phyloP scores from a whole-genome alignment of 2,329 filamentous ascomycete genomes.

The Exserohilum turcica region DNA sequence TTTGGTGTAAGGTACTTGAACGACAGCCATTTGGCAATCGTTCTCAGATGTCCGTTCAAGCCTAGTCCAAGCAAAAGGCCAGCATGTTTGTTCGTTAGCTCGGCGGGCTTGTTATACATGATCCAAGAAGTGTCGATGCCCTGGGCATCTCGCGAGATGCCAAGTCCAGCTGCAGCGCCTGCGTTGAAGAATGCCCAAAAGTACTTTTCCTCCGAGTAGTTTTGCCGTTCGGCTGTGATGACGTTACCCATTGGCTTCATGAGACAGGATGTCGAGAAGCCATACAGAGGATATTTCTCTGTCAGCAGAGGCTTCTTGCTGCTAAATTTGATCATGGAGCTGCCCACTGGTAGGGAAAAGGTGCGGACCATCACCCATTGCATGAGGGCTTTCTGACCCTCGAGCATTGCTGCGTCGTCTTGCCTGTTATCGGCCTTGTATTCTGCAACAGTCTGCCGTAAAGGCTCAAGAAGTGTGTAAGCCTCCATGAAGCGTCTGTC shows the following conservation, averaged over 20 bases:
- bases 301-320: constrained; percentile 87
- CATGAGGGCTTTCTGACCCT: constrained; percentile 89
- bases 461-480: constrained; percentile 80
- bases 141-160: constrained; percentile 85
- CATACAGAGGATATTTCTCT: constrained; percentile 85
- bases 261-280: constrained; percentile 88
- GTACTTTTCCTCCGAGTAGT: constrained; percentile 93
- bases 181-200: constrained; percentile 99
- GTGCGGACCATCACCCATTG: constrained; percentile 86
- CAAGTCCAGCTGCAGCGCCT: constrained; percentile 87
- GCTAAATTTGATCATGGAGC: constrained; percentile 86
- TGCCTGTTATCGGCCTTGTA: constrained; percentile 75
- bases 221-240: constrained; percentile 85
- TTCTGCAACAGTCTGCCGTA: constrained; percentile 77
- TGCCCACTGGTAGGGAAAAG: constrained; percentile 83
- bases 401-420: constrained; percentile 84
- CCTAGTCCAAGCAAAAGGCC: constrained; percentile 90
- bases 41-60: constrained; percentile 91
- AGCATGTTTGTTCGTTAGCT: constrained; percentile 94
- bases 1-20: constrained; percentile 99
- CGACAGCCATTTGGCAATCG: constrained; percentile 94
- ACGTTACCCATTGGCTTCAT: constrained; percentile 92
- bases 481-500: constrained; percentile 90
- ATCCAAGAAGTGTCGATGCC: constrained; percentile 99
- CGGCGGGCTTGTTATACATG: constrained; percentile 92